phyloP scores from a whole-genome alignment of 164 flowering plant species.

The Protea cynaroides region DNA sequence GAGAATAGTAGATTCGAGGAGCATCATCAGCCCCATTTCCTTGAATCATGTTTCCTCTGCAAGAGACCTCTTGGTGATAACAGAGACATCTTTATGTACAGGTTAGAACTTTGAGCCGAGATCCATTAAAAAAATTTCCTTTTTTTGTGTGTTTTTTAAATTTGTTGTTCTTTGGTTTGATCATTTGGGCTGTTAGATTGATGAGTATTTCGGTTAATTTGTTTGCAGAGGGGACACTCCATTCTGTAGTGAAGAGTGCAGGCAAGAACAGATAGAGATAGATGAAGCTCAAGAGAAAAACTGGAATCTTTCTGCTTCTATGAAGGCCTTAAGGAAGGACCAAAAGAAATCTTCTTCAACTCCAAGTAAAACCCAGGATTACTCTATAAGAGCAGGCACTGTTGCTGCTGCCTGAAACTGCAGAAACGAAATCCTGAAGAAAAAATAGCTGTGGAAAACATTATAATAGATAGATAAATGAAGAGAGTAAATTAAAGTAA shows the following conservation, averaged over 20 bases:
- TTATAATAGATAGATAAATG: no score
- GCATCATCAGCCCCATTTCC: slow-evolving; percentile 32
- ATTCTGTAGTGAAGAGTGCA: slow-evolving; percentile 60
- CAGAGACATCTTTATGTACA: slow-evolving; percentile 62
- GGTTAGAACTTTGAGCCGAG: slow-evolving; percentile 14
- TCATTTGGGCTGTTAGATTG: neutral
- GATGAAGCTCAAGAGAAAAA: slow-evolving; percentile 43
- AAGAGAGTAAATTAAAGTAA: no score
- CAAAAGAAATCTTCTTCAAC: neutral
- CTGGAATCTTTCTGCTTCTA: slow-evolving; percentile 23
- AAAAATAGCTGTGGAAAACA: no score
- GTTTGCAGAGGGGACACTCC: slow-evolving; percentile 48
- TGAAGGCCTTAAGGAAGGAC: slow-evolving; percentile 7
- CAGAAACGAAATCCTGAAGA: no score
- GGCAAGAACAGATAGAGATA: slow-evolving; percentile 51
- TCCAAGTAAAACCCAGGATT: slow-evolving; percentile 5
- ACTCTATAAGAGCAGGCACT: slow-evolving; percentile 22
- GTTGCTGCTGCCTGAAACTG: slow-evolving; percentile 20
- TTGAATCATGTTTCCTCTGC: slow-evolving; percentile 47
- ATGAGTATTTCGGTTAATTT: neutral
- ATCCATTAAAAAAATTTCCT: neutral
- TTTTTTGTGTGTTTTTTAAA: neutral
- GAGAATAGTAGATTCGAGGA: slow-evolving; percentile 23
- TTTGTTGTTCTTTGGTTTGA: neutral
- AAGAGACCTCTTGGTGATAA: slow-evolving; percentile 29